Percentiles rank a stretch among this genome's conserved stretches.
Conservation (phyloP, 345 rosid species). For the Eucalyptus sp. region DNA sequence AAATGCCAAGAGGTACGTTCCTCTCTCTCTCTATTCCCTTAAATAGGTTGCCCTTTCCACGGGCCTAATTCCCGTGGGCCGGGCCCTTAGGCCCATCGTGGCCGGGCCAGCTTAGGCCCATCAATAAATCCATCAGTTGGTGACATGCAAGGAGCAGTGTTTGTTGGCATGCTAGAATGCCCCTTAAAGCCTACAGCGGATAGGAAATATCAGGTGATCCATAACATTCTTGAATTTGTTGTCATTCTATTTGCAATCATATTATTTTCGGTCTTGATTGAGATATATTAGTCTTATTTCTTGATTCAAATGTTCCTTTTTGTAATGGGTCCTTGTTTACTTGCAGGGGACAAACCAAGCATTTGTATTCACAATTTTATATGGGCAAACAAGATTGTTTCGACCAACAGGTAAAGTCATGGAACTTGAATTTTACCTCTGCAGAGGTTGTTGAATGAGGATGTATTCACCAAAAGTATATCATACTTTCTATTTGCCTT, state of each 20-base stretch:
- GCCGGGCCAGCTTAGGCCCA: too few species aligned
- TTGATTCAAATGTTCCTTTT: neutral
- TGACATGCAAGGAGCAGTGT: slow-evolving; percentile 72
- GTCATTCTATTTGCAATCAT: neutral
- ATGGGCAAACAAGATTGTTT: slow-evolving; percentile 85
- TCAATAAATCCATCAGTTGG: too few species aligned
- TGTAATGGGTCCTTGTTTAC: neutral
- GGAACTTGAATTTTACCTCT: too few species aligned
- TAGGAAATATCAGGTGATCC: slow-evolving; percentile 73
- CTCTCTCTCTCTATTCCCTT: too few species aligned
- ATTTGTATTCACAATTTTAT: slow-evolving; percentile 78
- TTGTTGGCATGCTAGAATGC: slow-evolving; percentile 74
- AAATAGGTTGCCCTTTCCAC: too few species aligned
- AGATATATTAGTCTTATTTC: neutral
- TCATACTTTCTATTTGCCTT: neutral
- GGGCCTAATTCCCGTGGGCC: too few species aligned
- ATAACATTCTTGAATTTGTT: neutral
- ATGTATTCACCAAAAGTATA: neutral
- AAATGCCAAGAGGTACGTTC: too few species aligned
- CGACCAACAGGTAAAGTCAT: slow-evolving; percentile 67
- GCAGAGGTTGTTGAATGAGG: too few species aligned
- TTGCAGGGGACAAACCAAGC: slow-evolving; percentile 68
- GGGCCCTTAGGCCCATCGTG: too few species aligned
- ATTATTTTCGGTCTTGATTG: neutral
- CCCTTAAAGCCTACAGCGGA: slow-evolving; percentile 73